Percentiles rank a stretch among this genome's conserved stretches.
Conservation (phyloP, 2,329 filamentous ascomycete species). For the Penicillium decumbens region DNA sequence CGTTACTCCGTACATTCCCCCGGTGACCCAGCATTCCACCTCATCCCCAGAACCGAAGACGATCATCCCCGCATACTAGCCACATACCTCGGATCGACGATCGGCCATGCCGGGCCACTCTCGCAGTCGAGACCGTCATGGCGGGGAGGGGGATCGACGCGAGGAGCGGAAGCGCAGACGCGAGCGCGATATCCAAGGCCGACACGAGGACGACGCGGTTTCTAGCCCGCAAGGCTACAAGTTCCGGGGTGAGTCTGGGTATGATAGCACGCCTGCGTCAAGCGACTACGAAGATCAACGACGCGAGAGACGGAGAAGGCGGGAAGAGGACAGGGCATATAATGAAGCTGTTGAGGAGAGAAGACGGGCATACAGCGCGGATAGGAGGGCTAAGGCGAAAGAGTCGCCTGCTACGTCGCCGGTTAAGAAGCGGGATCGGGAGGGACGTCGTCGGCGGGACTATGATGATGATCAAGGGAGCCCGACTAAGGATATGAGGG, state of each 20-base stretch:
- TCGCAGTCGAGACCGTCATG: conserved; percentile 32
- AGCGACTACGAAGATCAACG: conserved; percentile 21
- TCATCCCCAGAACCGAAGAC: neutral
- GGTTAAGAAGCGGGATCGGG: conserved; percentile 31
- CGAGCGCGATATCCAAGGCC: conserved; percentile 17
- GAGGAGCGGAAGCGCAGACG: conserved; percentile 9
- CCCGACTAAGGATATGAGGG: conserved; percentile 16
- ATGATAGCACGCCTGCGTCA: conserved; percentile 22
- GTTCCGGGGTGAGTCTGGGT: conserved; percentile 19
- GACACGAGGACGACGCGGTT: conserved; percentile 12
- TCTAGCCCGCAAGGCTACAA: conserved; percentile 16
- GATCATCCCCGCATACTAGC: neutral
- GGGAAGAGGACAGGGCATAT: conserved; percentile 21
- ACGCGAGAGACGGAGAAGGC: conserved; percentile 19
- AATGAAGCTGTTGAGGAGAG: conserved; percentile 1
- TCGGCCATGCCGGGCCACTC: conserved; percentile 31
- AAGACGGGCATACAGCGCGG: conserved; percentile 4
- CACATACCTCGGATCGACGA: neutral
- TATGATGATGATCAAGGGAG: conserved; percentile 23
- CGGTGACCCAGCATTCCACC: conserved; percentile 2
- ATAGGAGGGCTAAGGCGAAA: conserved; percentile 28
- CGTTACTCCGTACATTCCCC: neutral
- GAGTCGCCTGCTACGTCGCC: conserved; percentile 38
- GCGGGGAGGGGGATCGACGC: conserved; percentile 21
- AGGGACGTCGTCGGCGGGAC: conserved; percentile 27